Conservation (phyloP, 2,329 filamentous ascomycete species). For the Trichoderma koningiopsis region DNA sequence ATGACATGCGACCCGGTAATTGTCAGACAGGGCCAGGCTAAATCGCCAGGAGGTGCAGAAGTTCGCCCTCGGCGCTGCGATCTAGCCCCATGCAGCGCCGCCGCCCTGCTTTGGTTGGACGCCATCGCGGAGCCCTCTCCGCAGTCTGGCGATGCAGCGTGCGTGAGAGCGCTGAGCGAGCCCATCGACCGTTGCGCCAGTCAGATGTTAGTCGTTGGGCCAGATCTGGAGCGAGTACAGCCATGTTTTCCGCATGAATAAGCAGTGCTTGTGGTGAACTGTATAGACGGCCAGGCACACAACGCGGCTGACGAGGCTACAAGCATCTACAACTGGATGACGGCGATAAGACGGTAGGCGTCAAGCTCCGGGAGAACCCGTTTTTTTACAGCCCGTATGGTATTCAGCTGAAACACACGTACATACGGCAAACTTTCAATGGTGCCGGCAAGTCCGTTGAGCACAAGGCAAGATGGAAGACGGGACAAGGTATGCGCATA, state of each 20-base stretch:
- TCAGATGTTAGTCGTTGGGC: constrained; percentile 17
- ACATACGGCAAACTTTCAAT: not conserved
- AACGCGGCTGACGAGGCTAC: not conserved
- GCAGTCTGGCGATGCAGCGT: not conserved
- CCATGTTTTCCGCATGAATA: not conserved
- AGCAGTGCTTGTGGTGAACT: not conserved
- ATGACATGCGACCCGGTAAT: constrained; percentile 1
- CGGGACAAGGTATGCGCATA: not conserved
- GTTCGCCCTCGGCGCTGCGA: not conserved
- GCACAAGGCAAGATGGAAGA: not conserved
- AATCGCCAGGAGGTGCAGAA: not conserved
- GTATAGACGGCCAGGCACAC: not conserved
- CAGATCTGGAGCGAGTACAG: not conserved
- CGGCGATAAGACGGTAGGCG: not conserved
- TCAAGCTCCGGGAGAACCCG: not conserved
- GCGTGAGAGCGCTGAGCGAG: constrained; percentile 6
- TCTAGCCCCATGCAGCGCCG: constrained; percentile 2
- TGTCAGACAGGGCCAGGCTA: constrained; percentile 2
- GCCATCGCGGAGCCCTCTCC: constrained; percentile 16
- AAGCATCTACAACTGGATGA: not conserved
- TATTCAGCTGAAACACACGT: not conserved
- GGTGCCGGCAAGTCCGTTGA: not conserved
- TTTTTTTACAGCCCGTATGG: not conserved
- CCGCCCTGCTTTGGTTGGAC: constrained; percentile 17
- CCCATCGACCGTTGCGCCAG: not conserved